Evolutionary conservation across 2,329 filamentous ascomycete genomes (phyloP), one percentile per base, ranked within the genome.

Genomic region (Nothophaeocryptopus gaeumannii): DNA sequence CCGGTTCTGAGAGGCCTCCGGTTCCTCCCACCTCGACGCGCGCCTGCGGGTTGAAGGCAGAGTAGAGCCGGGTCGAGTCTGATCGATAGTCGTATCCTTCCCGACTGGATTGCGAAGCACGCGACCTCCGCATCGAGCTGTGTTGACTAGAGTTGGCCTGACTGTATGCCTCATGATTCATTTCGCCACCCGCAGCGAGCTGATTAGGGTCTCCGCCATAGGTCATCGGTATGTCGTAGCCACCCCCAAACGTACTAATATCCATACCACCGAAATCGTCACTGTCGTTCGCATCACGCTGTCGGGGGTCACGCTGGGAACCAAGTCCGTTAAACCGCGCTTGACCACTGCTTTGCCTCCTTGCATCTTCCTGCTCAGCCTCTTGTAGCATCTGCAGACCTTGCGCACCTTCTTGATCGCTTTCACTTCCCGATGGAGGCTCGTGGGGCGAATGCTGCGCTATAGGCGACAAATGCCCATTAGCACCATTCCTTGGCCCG

Each of bases 21-120:
- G 90, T 96, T 7, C 88, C 91, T 42, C 83, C 87, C 39, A 89
- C 90, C 68, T 97, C 92, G 43, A 96, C 86, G 46, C 87, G 81
- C 5, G 86, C 89, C 47, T 83, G 78, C 11, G 67, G 75, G 47
- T 72, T 73, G 58, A 81, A 77, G 2, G 47, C 40, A 20, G 74
- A 72, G 58, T 85, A 84, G 3, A 81, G 78, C 60, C 82, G 79
- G 2, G 80, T 74, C 11, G 75, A 70, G 51, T 81, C 75, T 47
- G 58, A 60, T 2, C 47, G 65, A 41, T 68, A 68, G 20, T 77
- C 75, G 37, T 78, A 74, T 1, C 74, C 74, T 34, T 57, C 54
- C 39, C 56, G 58, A 65, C 59, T 65, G 11, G 74, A 70, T 54
- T 69, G 72, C 10, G 70, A 65, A n/a, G 66, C 66, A 53, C 72